Evolutionary conservation across 2,329 filamentous ascomycete species (phyloP).

Genomic region (Penicillium expansum): DNA sequence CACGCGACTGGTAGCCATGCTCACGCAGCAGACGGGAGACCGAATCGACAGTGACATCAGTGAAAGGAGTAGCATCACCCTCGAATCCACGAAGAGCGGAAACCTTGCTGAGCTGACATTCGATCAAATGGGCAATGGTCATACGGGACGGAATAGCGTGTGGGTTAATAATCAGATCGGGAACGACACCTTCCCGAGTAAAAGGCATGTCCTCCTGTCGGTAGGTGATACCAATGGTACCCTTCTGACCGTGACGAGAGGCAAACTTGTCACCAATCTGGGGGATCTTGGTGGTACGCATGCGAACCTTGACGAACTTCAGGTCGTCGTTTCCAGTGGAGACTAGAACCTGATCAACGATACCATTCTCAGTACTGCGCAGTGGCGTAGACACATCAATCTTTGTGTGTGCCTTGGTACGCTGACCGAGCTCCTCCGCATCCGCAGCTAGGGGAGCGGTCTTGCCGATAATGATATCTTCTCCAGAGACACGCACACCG

Average conservation of each 20-base stretch:
- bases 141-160: constrained; percentile 99
- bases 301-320: constrained; percentile 95
- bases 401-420: constrained; percentile 86
- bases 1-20: constrained; percentile 93
- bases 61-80: constrained; percentile 96
- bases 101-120: constrained; percentile 96
- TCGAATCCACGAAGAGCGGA: constrained; percentile 90
- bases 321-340: constrained; percentile 94
- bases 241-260: constrained; percentile 97
- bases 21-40: constrained; percentile 82
- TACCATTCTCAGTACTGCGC: constrained; percentile 93
- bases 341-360: constrained; percentile 87
- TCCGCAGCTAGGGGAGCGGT: constrained; percentile 92
- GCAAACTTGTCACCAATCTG: constrained; percentile 99
- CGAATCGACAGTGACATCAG: constrained; percentile 92
- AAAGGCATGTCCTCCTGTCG: constrained; percentile 99
- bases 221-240: constrained; percentile 98
- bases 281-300: constrained; percentile 94
- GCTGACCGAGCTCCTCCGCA: constrained; percentile 87
- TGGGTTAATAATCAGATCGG: constrained; percentile 97
- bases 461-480: constrained; percentile 99
- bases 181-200: constrained; percentile 82
- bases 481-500: constrained; percentile 89
- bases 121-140: constrained; percentile 99
- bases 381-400: constrained; percentile 94